Conservation (phyloP, 116 monocot genomes). For the Zostera marina region DNA sequence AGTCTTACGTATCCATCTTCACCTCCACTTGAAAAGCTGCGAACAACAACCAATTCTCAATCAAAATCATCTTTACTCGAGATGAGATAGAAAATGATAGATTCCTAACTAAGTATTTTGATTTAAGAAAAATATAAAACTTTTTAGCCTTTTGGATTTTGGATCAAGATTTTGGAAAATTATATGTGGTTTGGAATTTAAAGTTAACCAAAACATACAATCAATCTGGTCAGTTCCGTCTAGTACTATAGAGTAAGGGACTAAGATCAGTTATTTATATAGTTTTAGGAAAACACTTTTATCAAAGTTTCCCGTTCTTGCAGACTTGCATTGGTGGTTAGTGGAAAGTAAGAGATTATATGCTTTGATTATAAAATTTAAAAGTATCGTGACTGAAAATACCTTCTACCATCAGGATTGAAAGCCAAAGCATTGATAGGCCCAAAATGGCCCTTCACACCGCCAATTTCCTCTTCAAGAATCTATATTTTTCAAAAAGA, state of each 20-base stretch:
- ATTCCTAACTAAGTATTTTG: neutral
- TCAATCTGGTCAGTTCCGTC: too few species aligned
- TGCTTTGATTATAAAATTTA: neutral
- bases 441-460: slow-evolving; percentile 98
- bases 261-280: too few species aligned
- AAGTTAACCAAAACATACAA: too few species aligned
- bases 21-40: neutral
- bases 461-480: slow-evolving; percentile 98
- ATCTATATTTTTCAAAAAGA: slow-evolving; percentile 35
- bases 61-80: neutral
- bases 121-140: too few species aligned
- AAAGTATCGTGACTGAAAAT: neutral
- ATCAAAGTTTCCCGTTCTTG: too few species aligned
- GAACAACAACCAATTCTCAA: neutral
- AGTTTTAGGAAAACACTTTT: too few species aligned
- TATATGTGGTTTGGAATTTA: too few species aligned
- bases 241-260: too few species aligned
- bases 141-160: too few species aligned
- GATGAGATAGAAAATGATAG: neutral
- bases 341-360: neutral
- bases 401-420: slow-evolving; percentile 99
- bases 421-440: slow-evolving; percentile 94
- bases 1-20: neutral
- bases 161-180: too few species aligned
- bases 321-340: too few species aligned